These are phyloP conservation scores for Rutstroemia sydowiana DNA, from an alignment of 2,329 filamentous ascomycete genomes.

Conservation along the genomic window DNA sequence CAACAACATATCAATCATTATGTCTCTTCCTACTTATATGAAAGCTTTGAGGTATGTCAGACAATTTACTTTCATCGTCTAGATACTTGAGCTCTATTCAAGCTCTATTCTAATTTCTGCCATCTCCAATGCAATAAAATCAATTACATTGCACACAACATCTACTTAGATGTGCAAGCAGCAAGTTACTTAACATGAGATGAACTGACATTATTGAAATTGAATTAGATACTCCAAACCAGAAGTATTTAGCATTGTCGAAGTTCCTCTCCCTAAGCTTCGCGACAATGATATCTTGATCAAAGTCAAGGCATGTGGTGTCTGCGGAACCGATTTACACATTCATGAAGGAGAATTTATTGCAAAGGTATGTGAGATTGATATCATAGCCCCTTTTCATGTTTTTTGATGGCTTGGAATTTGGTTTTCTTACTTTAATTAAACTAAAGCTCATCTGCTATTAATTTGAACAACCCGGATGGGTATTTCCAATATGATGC, in stretches of 20 bases:
- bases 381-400: conserved; percentile 14
- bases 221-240: conserved; percentile 50
- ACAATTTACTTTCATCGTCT: background rate
- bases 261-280: conserved; percentile 49
- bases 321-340: conserved; percentile 43
- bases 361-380: conserved; percentile 36
- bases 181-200: background rate
- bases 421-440: conserved; percentile 11
- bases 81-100: background rate
- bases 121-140: background rate
- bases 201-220: background rate
- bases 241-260: conserved; percentile 51
- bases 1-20: conserved; percentile 21
- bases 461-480: conserved; percentile 20
- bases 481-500: conserved; percentile 13
- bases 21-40: conserved; percentile 37
- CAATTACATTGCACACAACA: background rate
- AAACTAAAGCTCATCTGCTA: too few species aligned
- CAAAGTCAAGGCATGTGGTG: conserved; percentile 61
- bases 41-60: conserved; percentile 52
- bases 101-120: background rate
- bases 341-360: conserved; percentile 64
- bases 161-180: background rate
- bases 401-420: background rate
- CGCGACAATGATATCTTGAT: conserved; percentile 35